These are phyloP conservation scores for Sphaerulina musiva DNA, from an alignment of 2,329 filamentous ascomycete genomes.

Conservation along the genomic window DNA sequence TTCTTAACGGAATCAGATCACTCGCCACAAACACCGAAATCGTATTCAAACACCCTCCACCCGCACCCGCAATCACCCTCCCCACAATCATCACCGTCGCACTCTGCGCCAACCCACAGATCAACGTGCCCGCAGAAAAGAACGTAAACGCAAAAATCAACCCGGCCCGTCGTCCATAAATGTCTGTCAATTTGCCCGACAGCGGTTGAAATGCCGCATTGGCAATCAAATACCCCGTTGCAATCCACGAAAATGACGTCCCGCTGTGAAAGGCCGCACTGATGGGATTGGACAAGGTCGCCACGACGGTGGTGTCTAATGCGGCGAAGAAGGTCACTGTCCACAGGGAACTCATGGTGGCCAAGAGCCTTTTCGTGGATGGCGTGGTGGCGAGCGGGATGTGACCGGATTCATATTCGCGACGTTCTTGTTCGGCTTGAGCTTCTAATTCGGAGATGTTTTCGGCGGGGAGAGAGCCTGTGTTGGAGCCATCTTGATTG, in stretches of 20 bases:
- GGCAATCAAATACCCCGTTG: slow-evolving; percentile 78
- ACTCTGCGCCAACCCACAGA: slow-evolving; percentile 66
- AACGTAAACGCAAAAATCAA: slow-evolving; percentile 73
- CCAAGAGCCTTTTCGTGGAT: slow-evolving; percentile 41
- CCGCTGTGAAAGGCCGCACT: slow-evolving; percentile 76
- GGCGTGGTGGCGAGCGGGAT: slow-evolving; percentile 39
- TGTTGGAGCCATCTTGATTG: slow-evolving; percentile 2
- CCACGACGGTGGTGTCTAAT: slow-evolving; percentile 75
- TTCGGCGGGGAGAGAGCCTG: slow-evolving; percentile 4
- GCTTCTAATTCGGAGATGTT: slow-evolving; percentile 22
- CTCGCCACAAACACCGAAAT: slow-evolving; percentile 59
- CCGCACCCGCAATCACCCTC: slow-evolving; percentile 72
- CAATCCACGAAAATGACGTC: slow-evolving; percentile 78
- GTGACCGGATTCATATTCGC: slow-evolving; percentile 28
- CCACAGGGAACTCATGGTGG: slow-evolving; percentile 48
- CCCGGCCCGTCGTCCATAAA: slow-evolving; percentile 73
- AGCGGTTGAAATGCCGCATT: slow-evolving; percentile 83
- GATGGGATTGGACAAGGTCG: slow-evolving; percentile 77
- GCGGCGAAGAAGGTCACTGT: slow-evolving; percentile 52
- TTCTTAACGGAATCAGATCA: slow-evolving; percentile 66
- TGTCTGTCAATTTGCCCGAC: slow-evolving; percentile 79
- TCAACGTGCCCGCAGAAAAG: slow-evolving; percentile 72
- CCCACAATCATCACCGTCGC: slow-evolving; percentile 66
- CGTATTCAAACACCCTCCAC: slow-evolving; percentile 54
- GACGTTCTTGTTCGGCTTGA: slow-evolving; percentile 30